Percentiles rank a stretch among this genome's conserved stretches.
These are phyloP conservation scores for Lodderomyces parapsilosis DNA, from an alignment of 1,139 yeast genomes.

Conservation along the genomic window DNA sequence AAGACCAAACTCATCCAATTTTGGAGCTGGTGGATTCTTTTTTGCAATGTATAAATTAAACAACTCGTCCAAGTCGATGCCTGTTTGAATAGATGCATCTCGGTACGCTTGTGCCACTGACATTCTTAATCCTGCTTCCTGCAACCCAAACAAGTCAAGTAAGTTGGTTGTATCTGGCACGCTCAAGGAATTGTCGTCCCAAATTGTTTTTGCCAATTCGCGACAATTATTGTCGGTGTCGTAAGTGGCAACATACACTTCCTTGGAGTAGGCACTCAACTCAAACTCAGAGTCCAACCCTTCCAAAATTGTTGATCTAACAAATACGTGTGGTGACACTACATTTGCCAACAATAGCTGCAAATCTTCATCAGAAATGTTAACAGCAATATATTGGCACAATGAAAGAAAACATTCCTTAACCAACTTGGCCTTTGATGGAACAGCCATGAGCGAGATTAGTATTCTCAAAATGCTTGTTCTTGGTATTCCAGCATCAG, in stretches of 20 bases:
- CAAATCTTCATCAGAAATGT: constrained; percentile 57
- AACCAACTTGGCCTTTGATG: constrained; percentile 76
- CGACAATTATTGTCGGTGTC: constrained; percentile 67
- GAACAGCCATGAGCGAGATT: constrained; percentile 64
- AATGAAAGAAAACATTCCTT: constrained; percentile 79
- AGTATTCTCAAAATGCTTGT: constrained; percentile 58
- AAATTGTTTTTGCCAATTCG: constrained; percentile 73
- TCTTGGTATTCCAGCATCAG: constrained; percentile 69
- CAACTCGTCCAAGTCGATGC: constrained; percentile 43
- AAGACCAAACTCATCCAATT: constrained; percentile 76
- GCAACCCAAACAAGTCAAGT: constrained; percentile 48
- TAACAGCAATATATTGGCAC: constrained; percentile 70
- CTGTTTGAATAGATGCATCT: constrained; percentile 27
- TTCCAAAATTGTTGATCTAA: constrained; percentile 77
- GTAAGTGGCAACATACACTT: constrained; percentile 76
- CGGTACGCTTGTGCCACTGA: constrained; percentile 55
- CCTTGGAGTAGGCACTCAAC: constrained; percentile 58
- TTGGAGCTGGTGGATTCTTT: constrained; percentile 75
- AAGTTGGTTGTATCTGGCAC: constrained; percentile 48
- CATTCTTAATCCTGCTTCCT: constrained; percentile 63
- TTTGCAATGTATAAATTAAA: constrained; percentile 56
- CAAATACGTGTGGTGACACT: constrained; percentile 64
- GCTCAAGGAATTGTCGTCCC: constrained; percentile 71
- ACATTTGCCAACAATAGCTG: constrained; percentile 56
- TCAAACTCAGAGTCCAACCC: constrained; percentile 87